Percentiles rank a stretch among this genome's conserved stretches.
Conservation (phyloP, 441 rosid species). For the Hypseocharis bilobata region DNA sequence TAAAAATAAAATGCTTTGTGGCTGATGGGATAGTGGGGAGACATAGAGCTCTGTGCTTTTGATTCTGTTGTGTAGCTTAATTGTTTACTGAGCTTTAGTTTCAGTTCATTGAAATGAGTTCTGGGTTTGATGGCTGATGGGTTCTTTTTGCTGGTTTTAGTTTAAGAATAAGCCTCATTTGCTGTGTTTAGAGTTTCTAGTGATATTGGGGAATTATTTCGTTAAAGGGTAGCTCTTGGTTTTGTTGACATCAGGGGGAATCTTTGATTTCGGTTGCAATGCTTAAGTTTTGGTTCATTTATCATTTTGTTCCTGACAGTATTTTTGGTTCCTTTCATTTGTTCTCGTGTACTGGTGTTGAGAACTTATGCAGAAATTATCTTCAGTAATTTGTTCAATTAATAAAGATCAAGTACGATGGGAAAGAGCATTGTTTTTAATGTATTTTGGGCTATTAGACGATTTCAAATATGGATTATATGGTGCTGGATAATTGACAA, state of each 20-base stretch:
- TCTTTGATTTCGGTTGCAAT: neutral
- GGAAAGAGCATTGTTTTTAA: too few species aligned
- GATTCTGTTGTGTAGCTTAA: neutral
- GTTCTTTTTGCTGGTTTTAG: neutral
- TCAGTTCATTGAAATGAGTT: neutral
- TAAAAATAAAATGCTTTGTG: neutral
- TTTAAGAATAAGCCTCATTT: neutral
- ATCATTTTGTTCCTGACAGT: too few species aligned
- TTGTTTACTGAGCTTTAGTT: neutral
- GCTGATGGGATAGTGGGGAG: neutral
- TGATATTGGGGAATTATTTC: neutral
- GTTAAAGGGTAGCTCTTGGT: neutral
- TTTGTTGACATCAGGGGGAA: neutral
- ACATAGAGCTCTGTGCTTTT: neutral
- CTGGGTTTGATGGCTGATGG: neutral
- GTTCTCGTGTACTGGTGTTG: too few species aligned
- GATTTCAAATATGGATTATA: too few species aligned
- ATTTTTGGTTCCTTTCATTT: too few species aligned
- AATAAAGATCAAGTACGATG: too few species aligned
- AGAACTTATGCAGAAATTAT: too few species aligned
- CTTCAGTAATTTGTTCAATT: too few species aligned
- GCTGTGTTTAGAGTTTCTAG: neutral
- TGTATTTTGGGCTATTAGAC: too few species aligned
- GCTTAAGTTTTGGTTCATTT: too few species aligned
- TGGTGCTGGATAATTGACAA: too few species aligned